Conservation (phyloP, 2,329 filamentous ascomycete genomes). For the Cytospora piceicola region DNA sequence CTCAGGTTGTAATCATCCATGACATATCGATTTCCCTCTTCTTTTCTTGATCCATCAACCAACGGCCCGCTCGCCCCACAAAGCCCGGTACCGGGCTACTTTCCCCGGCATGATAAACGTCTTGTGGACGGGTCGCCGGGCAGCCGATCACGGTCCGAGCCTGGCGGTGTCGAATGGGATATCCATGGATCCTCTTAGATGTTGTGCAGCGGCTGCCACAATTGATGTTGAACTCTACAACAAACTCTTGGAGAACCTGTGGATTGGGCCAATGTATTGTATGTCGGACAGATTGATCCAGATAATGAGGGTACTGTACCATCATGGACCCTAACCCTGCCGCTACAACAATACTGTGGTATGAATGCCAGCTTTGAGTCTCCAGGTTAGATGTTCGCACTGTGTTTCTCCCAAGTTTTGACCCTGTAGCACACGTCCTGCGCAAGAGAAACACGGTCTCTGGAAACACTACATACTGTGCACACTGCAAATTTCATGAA, state of each 20-base stretch:
- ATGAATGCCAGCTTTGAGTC: too few species aligned
- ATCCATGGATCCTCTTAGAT: neutral
- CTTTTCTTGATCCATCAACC: neutral
- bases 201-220: neutral
- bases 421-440: neutral
- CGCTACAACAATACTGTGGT: too few species aligned
- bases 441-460: neutral
- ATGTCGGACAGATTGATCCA: too few species aligned
- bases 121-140: constrained; percentile 12
- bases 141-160: constrained; percentile 24
- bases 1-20: neutral
- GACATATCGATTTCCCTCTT: neutral
- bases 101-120: constrained; percentile 2
- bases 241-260: too few species aligned
- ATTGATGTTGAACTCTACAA: neutral
- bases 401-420: neutral
- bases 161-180: neutral
- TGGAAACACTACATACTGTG: neutral
- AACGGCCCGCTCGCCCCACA: neutral
- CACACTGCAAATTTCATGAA: neutral
- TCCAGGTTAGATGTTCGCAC: neutral
- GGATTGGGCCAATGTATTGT: too few species aligned
- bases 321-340: neutral
- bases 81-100: neutral
- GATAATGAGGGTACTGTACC: too few species aligned